phyloP scores from a whole-genome alignment of 345 rosid species.

The Cardiospermum halicacabum region DNA sequence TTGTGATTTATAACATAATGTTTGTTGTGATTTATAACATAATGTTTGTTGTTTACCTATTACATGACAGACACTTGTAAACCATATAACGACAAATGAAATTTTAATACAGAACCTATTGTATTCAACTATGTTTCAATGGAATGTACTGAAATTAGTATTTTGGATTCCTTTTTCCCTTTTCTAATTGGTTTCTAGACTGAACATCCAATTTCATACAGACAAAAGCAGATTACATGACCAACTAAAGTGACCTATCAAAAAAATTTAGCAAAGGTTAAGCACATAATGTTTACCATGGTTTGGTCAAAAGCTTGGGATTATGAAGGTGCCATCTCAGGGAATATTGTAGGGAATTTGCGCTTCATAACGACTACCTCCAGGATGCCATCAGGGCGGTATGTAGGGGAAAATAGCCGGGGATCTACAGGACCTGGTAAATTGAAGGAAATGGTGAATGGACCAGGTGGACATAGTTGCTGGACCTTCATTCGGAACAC shows the following conservation, averaged over 20 bases:
- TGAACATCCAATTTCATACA: background rate
- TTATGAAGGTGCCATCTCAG: background rate
- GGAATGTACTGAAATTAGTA: too few relatives aligned
- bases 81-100: too few relatives aligned
- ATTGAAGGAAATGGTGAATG: slow-evolving; percentile 34
- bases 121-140: too few relatives aligned
- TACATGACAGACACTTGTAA: background rate
- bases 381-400: slow-evolving; percentile 42
- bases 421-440: slow-evolving; percentile 58
- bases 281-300: background rate
- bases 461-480: slow-evolving; percentile 43
- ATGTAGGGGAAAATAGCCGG: slow-evolving; percentile 33
- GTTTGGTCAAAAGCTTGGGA: background rate
- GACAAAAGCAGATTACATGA: background rate
- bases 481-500: slow-evolving; percentile 25
- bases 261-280: background rate
- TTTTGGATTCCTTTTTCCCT: too few relatives aligned
- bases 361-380: slow-evolving; percentile 41
- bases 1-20: too few relatives aligned
- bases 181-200: background rate
- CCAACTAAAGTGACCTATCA: background rate
- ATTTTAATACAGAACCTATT: too few relatives aligned
- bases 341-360: background rate
- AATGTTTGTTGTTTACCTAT: background rate
- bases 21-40: background rate